Conservation (phyloP, 805 yeast genomes). For the Metschnikowia reukaufii region DNA sequence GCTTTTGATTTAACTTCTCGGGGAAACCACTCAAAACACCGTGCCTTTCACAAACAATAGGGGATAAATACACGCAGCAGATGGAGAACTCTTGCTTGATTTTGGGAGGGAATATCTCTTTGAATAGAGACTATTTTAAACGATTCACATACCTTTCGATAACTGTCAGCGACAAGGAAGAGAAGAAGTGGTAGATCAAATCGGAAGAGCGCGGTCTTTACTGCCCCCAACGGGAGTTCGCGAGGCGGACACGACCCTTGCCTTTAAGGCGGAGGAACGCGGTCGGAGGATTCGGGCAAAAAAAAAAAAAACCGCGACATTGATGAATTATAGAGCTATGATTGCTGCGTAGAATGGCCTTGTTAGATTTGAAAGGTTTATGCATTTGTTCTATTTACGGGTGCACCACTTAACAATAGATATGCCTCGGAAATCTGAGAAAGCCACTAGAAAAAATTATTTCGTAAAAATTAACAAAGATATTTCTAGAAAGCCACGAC, state of each 20-base stretch:
- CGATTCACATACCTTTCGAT: slow-evolving; percentile 23
- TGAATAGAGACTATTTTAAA: no score
- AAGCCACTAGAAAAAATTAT: neutral
- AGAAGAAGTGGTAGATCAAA: slow-evolving; percentile 14
- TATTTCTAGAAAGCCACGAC: no score
- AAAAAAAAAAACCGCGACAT: neutral
- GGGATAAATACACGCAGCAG: no score
- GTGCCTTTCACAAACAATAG: no score
- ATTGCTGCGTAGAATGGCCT: neutral
- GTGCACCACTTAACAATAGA: neutral
- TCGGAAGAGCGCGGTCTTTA: slow-evolving; percentile 13
- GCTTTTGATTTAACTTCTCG: no score
- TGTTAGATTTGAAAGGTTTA: neutral
- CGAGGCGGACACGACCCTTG: slow-evolving; percentile 22
- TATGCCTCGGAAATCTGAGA: neutral
- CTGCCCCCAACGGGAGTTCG: slow-evolving; percentile 12
- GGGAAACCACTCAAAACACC: no score
- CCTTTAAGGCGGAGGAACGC: slow-evolving; percentile 4
- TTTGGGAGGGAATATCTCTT: no score
- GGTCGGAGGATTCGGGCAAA: neutral
- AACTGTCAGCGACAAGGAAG: slow-evolving; percentile 22
- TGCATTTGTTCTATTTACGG: neutral
- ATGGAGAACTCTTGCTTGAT: no score
- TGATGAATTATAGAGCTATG: neutral
- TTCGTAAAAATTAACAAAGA: no score